A percentile compares a stretch with the other conserved stretches of the same genome.
Evolutionary conservation across 345 rosid genomes (phyloP).

Genomic region (Geranium rotundifolium): DNA sequence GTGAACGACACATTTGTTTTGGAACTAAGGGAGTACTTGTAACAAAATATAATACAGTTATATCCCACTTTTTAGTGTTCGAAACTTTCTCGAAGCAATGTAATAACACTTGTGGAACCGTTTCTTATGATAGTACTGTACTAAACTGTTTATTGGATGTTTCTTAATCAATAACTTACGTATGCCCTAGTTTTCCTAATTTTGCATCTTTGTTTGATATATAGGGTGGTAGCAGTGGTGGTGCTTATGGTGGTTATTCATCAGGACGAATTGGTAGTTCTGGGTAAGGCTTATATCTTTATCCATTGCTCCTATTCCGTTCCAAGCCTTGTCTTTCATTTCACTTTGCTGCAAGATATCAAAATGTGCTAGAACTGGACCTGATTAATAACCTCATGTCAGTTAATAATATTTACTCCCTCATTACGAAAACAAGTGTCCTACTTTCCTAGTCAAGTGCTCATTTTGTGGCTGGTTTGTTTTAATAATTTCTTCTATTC

Average conservation of each 20-base stretch:
- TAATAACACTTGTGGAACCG: no score
- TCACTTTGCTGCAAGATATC: not conserved
- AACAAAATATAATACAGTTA: no score
- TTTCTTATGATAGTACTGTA: no score
- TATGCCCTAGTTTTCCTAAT: not conserved
- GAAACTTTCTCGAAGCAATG: no score
- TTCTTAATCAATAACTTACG: not conserved
- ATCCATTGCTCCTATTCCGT: not conserved
- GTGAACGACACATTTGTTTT: no score
- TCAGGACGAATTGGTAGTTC: slow-evolving; percentile 62
- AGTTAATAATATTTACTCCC: not conserved
- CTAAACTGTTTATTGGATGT: no score
- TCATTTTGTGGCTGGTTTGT: slow-evolving; percentile 3
- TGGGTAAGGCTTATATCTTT: slow-evolving; percentile 51
- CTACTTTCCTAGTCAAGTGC: not conserved
- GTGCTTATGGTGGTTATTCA: slow-evolving; percentile 73
- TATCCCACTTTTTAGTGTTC: no score
- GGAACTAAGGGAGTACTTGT: no score
- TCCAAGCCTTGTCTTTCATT: not conserved
- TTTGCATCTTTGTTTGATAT: slow-evolving; percentile 12
- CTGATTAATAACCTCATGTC: not conserved
- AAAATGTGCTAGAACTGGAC: not conserved
- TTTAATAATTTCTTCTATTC: slow-evolving; percentile 10
- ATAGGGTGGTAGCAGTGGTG: slow-evolving; percentile 62
- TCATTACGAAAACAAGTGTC: not conserved